Conservation (phyloP, 495 filamentous ascomycete genomes). For the Saxispiralis lemnorum region DNA sequence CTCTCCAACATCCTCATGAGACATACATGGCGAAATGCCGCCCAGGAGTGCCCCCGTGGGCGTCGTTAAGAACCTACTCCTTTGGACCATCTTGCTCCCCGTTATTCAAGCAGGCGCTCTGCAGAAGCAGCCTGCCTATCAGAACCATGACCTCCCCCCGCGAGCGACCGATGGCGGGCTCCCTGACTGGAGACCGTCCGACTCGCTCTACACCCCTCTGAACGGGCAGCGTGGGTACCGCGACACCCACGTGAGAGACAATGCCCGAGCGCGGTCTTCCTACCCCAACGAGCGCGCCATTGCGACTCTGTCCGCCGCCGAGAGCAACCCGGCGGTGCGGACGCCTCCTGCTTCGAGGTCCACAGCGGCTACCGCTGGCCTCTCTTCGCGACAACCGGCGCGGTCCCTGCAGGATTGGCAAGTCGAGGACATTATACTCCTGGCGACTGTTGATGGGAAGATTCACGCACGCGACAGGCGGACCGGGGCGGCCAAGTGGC, state of each 20-base stretch:
- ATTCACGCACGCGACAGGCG: constrained; percentile 84
- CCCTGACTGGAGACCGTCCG: constrained; percentile 17
- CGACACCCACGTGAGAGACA: constrained; percentile 14
- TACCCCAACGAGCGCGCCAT: constrained; percentile 75
- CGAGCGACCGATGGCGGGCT: constrained; percentile 2
- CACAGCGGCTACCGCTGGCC: constrained; percentile 44
- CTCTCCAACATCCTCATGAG: not conserved
- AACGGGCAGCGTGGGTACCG: constrained; percentile 8
- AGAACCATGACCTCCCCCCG: constrained; percentile 11
- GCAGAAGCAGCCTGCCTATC: constrained; percentile 22
- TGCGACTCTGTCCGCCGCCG: constrained; percentile 79
- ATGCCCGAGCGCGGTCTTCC: constrained; percentile 26
- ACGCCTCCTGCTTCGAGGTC: constrained; percentile 39
- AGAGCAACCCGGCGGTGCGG: constrained; percentile 19
- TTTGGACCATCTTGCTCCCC: constrained; percentile 16
- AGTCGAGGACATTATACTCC: constrained; percentile 97
- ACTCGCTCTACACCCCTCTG: constrained; percentile 22
- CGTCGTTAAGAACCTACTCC: constrained; percentile 7
- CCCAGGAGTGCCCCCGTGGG: constrained; percentile 4
- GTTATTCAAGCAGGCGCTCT: constrained; percentile 19
- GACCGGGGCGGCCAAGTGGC: constrained; percentile 68
- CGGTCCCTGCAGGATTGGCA: constrained; percentile 96
- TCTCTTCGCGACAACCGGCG: constrained; percentile 69
- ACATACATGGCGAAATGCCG: constrained; percentile 11
- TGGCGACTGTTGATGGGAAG: constrained; percentile 97